Evolutionary conservation across 2,329 filamentous ascomycete species (phyloP).

Genomic region (Chaetothyriales sp.): DNA sequence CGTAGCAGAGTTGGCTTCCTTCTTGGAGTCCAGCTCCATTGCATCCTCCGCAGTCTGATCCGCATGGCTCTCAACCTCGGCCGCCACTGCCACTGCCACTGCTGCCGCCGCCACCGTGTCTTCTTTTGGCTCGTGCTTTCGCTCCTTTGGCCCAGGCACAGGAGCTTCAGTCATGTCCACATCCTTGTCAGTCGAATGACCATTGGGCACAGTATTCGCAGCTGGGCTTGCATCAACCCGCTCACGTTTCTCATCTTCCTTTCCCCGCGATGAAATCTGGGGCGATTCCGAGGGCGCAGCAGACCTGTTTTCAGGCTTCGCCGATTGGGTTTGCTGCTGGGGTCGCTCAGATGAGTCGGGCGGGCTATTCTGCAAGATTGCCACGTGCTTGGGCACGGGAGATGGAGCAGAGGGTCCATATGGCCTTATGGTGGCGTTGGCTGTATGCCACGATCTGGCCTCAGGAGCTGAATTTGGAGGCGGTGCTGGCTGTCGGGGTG

Average conservation of each 20-base stretch:
- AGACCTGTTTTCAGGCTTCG: conserved; percentile 2
- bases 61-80: neutral
- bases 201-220: neutral
- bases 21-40: conserved; percentile 4
- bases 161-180: conserved; percentile 1
- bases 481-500: neutral
- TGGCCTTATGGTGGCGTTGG: neutral
- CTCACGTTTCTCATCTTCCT: conserved; percentile 1
- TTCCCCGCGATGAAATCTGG: neutral
- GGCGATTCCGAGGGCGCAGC: neutral
- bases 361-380: neutral
- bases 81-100: too few relatives aligned
- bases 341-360: neutral
- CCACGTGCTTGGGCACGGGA: neutral
- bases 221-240: conserved; percentile 5
- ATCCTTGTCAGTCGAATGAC: neutral
- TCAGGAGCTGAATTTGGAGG: neutral
- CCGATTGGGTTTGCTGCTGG: neutral
- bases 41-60: conserved; percentile 5
- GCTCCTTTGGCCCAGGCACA: neutral
- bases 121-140: neutral
- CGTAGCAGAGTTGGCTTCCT: conserved; percentile 1
- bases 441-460: neutral
- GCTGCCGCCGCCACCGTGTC: too few relatives aligned
- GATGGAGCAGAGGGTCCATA: neutral